Base-by-base conservation (phyloP, 2,329 filamentous ascomycete species). In the Penicillium griseofulvum region DNA sequence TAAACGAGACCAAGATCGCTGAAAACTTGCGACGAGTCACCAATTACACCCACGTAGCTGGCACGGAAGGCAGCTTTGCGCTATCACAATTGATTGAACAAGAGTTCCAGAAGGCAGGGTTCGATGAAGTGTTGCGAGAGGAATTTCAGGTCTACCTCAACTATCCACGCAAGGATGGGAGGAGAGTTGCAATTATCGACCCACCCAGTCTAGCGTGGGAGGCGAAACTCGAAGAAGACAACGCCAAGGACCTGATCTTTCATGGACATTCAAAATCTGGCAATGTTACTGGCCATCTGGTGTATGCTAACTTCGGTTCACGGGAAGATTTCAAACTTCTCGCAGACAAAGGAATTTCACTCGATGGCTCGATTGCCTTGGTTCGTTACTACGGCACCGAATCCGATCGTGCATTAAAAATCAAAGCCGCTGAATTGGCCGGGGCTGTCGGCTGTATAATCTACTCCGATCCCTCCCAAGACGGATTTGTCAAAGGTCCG, bases 271-370 rank as follows among this genome's bases (percentile, higher is more conserved):
- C 92, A 17, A 91, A 89, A 69, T 83, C 88, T 0, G 94, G 92
- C 41, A 89, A 94, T 66, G 91, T 93, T 36, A 89, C 83, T 26
- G 94, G 94, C 0, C 92, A 89, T 19, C 73, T 97, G 42, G 83
- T 99, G 1, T 99, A 96, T 71, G 93, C 88, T 50, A 97, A 97
- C 74, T 96, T 92, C 67, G 95, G 94, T 12, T 88, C 90, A 41
- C 83, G 86, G 48, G 86, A 90, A 41, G 94, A 99, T 70, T 97
- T 95, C 70, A 81, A 88, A 68, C 77, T 74, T 51, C 77, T 99
- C 28, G 78, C 82, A 55, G 85, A 91, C 51, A 83, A 83, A 59
- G 89, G 87, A 0, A 81, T 97, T 57, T 81, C 88, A 28, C 82
- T 90, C 1, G 83, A 87, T 49, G 92, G 90, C 12, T 87, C 91